Evolutionary conservation across 768 basidiomycete genomes (phyloP).

Genomic region (Russula sp.): DNA sequence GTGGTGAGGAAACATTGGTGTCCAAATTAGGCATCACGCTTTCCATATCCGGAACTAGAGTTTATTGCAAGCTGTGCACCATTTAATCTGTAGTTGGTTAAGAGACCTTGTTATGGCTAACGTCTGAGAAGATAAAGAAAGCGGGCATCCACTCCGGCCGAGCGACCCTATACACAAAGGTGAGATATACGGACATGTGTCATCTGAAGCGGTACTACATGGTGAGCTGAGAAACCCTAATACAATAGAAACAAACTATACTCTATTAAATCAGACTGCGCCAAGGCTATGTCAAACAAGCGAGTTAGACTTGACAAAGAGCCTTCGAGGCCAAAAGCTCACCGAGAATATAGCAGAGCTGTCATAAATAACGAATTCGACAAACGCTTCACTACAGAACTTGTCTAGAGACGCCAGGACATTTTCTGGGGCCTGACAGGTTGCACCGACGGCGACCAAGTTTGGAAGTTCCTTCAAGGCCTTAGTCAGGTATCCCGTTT

Average conservation of each 20-base stretch:
- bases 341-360: constrained; percentile 10
- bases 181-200: neutral
- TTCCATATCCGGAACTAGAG: constrained; percentile 8
- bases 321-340: neutral
- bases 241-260: neutral
- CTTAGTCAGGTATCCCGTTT: constrained; percentile 7
- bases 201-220: neutral
- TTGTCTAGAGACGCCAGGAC: constrained; percentile 4
- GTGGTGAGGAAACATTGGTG: constrained; percentile 1
- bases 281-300: constrained; percentile 11
- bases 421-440: neutral
- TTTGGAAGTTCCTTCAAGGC: constrained; percentile 13
- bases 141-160: too few species aligned
- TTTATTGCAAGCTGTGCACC: neutral
- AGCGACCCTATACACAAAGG: neutral
- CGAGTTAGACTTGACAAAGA: neutral
- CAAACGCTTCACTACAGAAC: constrained; percentile 7
- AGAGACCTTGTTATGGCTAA: neutral
- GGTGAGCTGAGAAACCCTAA: neutral
- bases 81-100: neutral
- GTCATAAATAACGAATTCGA: constrained; percentile 14
- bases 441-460: constrained; percentile 3
- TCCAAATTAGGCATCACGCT: constrained; percentile 9
- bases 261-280: constrained; percentile 9
- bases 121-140: neutral